Evolutionary conservation across 2,329 filamentous ascomycete species (phyloP).

Genomic region (Cryphonectria nitschkei): DNA sequence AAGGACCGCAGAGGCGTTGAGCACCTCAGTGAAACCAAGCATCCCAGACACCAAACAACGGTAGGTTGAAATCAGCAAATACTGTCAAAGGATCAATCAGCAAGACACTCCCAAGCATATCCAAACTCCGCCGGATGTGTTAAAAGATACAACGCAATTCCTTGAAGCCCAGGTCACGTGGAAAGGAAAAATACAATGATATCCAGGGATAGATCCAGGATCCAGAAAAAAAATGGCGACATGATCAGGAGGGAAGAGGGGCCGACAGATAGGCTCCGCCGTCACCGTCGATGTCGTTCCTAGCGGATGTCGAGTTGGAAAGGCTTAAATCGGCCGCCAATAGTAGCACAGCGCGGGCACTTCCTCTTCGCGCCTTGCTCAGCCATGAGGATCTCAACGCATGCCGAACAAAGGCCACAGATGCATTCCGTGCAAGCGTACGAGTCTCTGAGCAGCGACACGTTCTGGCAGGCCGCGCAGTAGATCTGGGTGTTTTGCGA

Average conservation of each 20-base stretch:
- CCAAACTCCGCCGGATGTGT: conserved; percentile 25
- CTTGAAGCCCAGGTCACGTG: too few relatives aligned
- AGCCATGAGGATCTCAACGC: conserved; percentile 78
- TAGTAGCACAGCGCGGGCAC: conserved; percentile 78
- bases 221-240: background rate
- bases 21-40: background rate
- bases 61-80: conserved; percentile 18
- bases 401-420: conserved; percentile 86
- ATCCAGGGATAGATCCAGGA: conserved; percentile 2
- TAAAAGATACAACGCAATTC: background rate
- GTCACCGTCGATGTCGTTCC: conserved; percentile 33
- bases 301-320: conserved; percentile 82
- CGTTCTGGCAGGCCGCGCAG: conserved; percentile 82
- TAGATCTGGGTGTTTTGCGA: conserved; percentile 85
- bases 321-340: conserved; percentile 80
- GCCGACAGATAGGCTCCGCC: conserved; percentile 7
- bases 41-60: conserved; percentile 11
- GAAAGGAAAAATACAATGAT: conserved; percentile 12
- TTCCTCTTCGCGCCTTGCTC: conserved; percentile 76
- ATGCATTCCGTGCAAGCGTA: conserved; percentile 97
- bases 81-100: conserved; percentile 27
- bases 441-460: conserved; percentile 78
- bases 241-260: conserved; percentile 1
- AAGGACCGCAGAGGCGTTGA: conserved; percentile 5
- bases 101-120: conserved; percentile 13